Evolutionary conservation across 305 asterid genomes (phyloP), one percentile per base, ranked within the genome.

Genomic region (Lippia alba): DNA sequence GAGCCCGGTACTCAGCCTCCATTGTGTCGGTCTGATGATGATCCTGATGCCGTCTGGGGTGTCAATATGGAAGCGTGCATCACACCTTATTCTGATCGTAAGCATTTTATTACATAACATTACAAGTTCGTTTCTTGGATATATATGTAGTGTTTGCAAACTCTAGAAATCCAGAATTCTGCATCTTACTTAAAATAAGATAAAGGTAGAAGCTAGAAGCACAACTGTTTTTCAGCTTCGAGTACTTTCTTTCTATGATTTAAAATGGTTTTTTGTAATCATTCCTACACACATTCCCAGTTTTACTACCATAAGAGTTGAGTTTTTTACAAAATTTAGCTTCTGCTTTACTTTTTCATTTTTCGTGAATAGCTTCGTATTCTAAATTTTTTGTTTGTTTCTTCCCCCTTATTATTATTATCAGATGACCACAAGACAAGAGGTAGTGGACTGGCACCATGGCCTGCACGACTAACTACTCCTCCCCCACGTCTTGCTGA

Each of bases 401-500:
- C 17, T 53, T 59, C 64, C 74, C 55, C 69, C 74, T 36, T 36
- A 2, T 34, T 6, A n/a, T n/a, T 36, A 5, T 69, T 72, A 70
- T 67, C 91, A 94, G 99, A 88, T 85, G 99, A 91, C 75, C 97
- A 94, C 80, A 86, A 80, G 66, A 76, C 85, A 34, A 71, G 69
- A 58, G 99, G 97, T 55, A 89, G 96, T 59, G 96, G 91, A 72
- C 86, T 94, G 74, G 93, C 89, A 51, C 97, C 97, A 33, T 94
- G 99, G 99, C 99, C 99, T 53, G 88, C 96, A 12, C 85, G 99
- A 70, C 64, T 89, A 74, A 89, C 96, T 32, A 33, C 96, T 69
- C 88, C 99, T 59, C 96, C 99, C 44, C 99, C 96, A 6, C 89
- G 99, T 45, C 96, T 94, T 80, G 91, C 96, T 81, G 98, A 93